Conservation (phyloP, 306 rosid species). For the Inga laurina region DNA sequence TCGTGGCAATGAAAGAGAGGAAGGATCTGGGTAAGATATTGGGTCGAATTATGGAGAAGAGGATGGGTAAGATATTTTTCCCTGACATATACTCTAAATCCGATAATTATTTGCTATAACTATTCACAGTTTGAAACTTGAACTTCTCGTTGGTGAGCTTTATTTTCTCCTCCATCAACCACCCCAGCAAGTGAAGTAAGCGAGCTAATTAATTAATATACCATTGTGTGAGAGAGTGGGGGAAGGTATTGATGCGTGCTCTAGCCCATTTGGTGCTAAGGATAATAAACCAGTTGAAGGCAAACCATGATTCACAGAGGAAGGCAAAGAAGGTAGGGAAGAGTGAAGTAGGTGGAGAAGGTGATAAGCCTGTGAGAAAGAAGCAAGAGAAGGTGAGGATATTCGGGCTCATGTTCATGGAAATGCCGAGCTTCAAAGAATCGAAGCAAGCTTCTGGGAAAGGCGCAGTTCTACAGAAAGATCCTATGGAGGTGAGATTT, state of each 20-base stretch:
- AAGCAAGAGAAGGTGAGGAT: slow-evolving; percentile 32
- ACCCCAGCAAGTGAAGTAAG: background rate
- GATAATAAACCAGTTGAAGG: background rate
- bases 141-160: no score
- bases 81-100: no score
- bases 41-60: no score
- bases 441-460: slow-evolving; percentile 58
- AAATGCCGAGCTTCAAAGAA: slow-evolving; percentile 66
- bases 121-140: no score
- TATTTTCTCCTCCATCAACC: no score
- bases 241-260: background rate
- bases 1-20: no score
- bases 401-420: slow-evolving; percentile 61
- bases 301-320: background rate
- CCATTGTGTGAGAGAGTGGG: background rate
- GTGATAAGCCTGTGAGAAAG: background rate
- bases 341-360: background rate
- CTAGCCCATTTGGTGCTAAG: background rate
- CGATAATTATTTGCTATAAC: no score
- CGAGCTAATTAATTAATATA: background rate
- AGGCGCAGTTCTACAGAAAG: slow-evolving; percentile 60
- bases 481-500: slow-evolving; percentile 46
- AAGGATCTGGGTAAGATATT: no score
- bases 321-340: background rate
- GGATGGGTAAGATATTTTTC: no score